Percentiles rank a stretch among this genome's conserved stretches.
Conservation (phyloP, 2,329 filamentous ascomycete genomes). For the Aspergillus quadricinctus region DNA sequence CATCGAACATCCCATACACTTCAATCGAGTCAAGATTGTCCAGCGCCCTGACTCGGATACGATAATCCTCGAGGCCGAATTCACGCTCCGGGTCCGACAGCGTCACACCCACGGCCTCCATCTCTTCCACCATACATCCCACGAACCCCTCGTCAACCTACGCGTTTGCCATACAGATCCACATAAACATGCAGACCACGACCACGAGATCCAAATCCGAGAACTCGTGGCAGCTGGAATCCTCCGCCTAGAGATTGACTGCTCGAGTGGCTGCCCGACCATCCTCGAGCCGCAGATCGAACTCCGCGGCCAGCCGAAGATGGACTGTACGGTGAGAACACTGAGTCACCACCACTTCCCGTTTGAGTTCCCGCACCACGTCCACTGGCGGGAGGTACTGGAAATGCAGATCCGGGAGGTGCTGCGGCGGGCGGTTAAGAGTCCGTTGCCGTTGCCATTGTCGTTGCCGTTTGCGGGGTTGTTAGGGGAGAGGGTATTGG, state of each 20-base stretch:
- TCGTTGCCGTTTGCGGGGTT: neutral
- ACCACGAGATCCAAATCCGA: constrained; percentile 10
- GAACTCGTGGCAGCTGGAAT: constrained; percentile 8
- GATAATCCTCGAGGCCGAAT: constrained; percentile 11
- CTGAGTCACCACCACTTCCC: constrained; percentile 18
- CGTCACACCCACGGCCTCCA: too few species aligned
- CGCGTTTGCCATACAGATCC: constrained; percentile 4
- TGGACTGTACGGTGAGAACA: constrained; percentile 14
- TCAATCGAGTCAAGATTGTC: constrained; percentile 5
- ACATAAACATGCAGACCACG: constrained; percentile 4
- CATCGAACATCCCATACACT: constrained; percentile 10
- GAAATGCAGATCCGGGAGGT: constrained; percentile 15
- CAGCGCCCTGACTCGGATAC: constrained; percentile 7
- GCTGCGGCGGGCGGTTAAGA: constrained; percentile 12
- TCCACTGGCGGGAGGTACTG: constrained; percentile 14
- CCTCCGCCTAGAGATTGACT: constrained; percentile 11
- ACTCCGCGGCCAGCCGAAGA: constrained; percentile 11
- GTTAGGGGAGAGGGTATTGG: constrained; percentile 6
- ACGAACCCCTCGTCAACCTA: constrained; percentile 9
- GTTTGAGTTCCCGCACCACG: constrained; percentile 15
- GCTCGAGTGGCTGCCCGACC: constrained; percentile 9
- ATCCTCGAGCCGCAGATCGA: constrained; percentile 13
- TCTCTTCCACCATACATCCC: neutral
- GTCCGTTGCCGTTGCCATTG: constrained; percentile 11
- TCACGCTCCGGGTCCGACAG: neutral